Percentiles rank a stretch among this genome's conserved stretches.
Conservation (phyloP, 345 rosid genomes). For the thale cress (Arabidopsis thaliana) region DNA sequence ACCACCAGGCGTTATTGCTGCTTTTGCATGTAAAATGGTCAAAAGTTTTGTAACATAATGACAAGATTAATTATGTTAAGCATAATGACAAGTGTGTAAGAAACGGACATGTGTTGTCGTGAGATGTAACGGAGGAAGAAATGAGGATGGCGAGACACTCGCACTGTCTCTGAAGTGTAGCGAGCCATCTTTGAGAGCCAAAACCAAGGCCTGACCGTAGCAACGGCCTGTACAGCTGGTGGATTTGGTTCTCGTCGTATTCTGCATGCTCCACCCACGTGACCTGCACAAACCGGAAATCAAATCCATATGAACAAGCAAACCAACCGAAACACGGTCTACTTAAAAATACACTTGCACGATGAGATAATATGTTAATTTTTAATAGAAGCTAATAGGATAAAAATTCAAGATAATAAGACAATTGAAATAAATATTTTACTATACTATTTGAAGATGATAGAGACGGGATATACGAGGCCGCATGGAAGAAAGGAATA, state of each 20-base stretch:
- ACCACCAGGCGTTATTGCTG: constrained; percentile 61
- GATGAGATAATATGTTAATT: not conserved
- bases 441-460: constrained; percentile 3
- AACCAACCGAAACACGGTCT: constrained; percentile 32
- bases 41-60: not conserved
- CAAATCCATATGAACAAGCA: constrained; percentile 6
- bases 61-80: not conserved
- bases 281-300: constrained; percentile 44
- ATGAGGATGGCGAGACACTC: constrained; percentile 62
- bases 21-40: not conserved
- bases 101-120: constrained; percentile 55
- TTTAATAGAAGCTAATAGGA: constrained; percentile 10
- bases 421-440: constrained; percentile 13
- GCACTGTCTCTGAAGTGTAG: constrained; percentile 72
- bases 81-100: constrained; percentile 3
- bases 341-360: not conserved
- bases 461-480: constrained; percentile 37
- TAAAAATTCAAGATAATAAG: constrained; percentile 23
- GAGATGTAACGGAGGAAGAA: constrained; percentile 56
- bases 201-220: constrained; percentile 66
- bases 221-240: constrained; percentile 62
- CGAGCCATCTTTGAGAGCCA: constrained; percentile 69
- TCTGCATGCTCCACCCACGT: constrained; percentile 62
- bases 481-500: constrained; percentile 35
- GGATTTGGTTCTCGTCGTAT: constrained; percentile 62